Evolutionary conservation across 768 basidiomycete species (phyloP), one percentile per base, ranked within the genome.

Genomic region (Coprinellus aureogranulatus): DNA sequence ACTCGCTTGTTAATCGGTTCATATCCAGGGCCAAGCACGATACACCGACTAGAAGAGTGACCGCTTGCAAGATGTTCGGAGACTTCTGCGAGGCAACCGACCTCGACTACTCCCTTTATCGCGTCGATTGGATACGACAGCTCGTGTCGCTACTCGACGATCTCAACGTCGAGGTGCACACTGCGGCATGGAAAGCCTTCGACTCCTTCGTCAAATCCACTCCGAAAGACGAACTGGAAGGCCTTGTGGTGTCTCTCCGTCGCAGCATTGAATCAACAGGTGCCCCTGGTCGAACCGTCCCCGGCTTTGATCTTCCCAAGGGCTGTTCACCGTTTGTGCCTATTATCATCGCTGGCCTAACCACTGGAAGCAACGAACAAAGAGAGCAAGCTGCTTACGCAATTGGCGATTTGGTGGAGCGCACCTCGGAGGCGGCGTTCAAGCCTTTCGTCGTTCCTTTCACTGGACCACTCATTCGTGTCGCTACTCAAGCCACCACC

Each of bases 391-490:
- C 96, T 0, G 94, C 96, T 0, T 93, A 93, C 64, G 94, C 92
- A 27, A 95, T 98, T 59, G 90, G 92, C n/a, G 96, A 98, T 63
- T 83, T 99, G 37, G 92, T 98, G 31, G 89, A 94, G 69, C 82
- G 81, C 23, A 97, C 95, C 1, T 83, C 88, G n/a, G 81, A 81
- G 59, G 72, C 63, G 47, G 86, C 94, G 0, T 90, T 98, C 81
- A 97, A 96, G 71, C 90, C 94, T 0, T 98, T 90, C 72, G 94
- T 96, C 60, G 94, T 97, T 16, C 90, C 92, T 20, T 92, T 97
- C 68, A 97, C 94, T 3, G 94, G 95, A 9, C 94, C 94, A 8
- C 87, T 98, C 62, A 98, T 97, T 66, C 89, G 94, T 65, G 93
- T 96, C 42, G 93, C 93, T 3, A 94, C 92, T 1, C 91, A 94